These are phyloP conservation scores for Endogone sp. DNA, from an alignment of 192 early-diverging fungal species.

Conservation along the genomic window DNA sequence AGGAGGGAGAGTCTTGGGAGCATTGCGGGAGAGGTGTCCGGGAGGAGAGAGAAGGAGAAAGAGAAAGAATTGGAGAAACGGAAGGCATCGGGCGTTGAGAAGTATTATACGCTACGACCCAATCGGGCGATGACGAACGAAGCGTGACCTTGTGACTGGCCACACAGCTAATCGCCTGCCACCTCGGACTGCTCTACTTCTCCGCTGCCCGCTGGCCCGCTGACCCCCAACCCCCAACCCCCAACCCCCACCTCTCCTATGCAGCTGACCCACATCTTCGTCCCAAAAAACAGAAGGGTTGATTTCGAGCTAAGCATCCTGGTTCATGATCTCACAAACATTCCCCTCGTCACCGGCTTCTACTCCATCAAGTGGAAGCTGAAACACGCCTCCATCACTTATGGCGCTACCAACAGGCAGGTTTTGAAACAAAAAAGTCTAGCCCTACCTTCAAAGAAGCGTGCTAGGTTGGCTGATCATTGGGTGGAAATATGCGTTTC, in stretches of 20 bases:
- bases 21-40: background rate
- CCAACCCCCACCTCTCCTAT: slow-evolving; percentile 1
- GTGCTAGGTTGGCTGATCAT: no score
- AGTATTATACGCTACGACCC: no score
- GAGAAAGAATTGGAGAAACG: background rate
- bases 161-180: no score
- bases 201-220: background rate
- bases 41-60: background rate
- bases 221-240: background rate
- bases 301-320: slow-evolving; percentile 55
- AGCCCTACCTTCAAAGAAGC: background rate
- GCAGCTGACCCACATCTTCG: slow-evolving; percentile 59
- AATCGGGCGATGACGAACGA: no score
- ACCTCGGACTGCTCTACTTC: background rate
- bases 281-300: slow-evolving; percentile 67
- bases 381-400: slow-evolving; percentile 32
- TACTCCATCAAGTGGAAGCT: slow-evolving; percentile 81
- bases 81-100: no score
- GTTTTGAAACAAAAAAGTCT: background rate
- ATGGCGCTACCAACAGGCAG: slow-evolving; percentile 34
- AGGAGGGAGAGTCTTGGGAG: background rate
- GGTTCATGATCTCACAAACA: slow-evolving; percentile 75
- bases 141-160: no score
- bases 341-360: slow-evolving; percentile 75
- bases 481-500: background rate